Evolutionary conservation across 2,329 filamentous ascomycete genomes (phyloP), one percentile per base, ranked within the genome.

Genomic region (Diplodia sapinea): DNA sequence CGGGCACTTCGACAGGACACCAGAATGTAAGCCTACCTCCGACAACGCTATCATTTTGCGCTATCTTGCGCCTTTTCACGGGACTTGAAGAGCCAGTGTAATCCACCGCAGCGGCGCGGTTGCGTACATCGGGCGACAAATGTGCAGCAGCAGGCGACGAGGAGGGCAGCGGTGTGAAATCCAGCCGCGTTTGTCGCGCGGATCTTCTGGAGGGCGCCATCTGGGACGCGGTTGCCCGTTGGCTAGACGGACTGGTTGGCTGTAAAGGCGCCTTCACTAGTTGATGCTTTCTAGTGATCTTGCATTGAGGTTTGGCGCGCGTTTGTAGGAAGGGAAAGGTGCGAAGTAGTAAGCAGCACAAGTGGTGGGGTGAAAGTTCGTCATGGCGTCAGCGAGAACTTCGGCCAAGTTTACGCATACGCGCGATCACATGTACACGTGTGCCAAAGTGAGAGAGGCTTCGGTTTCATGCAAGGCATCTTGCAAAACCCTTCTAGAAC

Each of bases 111-210:
- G 77, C 77, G 23, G 78, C 77, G 17, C 76, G 71, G 51, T 76
- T 72, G 67, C 72, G 72, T 49, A 78, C 75, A 66, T 77, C 75
- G 31, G 71, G 65, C 43, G 77, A 71, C 33, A 78, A 75, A 23
- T 71, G 66, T 31, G 77, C 68, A 5, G 76, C 72, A 20, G 75
- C 76, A 17, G 79, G 78, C 5, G 80, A 80, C 0, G 79, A 79
- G 13, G 80, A 78, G 8, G 79, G 73, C 4, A 81, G 68, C 4
- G 80, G 78, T 0, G 79, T 81, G 73, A 83, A 83, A 59, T 74
- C 76, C 23, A 84, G 73, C 31, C 79, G 79, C 8, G 78, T 77
- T 69, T 84, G 82, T 49, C 49, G 65, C 33, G 47, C 26, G 12
- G 55, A 33, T 29, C 56, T 47, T 13, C 29, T 62, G 9, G 64